Evolutionary conservation across 495 filamentous ascomycete genomes (phyloP).

Genomic region (Hapsidospora chrysogenum): DNA sequence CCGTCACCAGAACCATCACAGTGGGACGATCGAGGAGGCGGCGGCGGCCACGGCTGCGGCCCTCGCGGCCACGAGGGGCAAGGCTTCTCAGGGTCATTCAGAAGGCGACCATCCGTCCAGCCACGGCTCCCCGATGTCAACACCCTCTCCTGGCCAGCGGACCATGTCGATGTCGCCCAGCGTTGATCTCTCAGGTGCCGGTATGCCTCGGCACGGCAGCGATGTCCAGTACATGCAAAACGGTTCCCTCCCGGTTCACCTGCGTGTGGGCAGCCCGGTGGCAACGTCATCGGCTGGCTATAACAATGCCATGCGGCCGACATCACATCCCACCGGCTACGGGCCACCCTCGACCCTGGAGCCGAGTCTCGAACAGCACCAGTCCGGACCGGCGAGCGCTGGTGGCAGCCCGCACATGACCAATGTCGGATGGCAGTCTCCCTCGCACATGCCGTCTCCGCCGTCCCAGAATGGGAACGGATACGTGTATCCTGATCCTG

Average conservation of each 20-base stretch:
- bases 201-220: constrained; percentile 35
- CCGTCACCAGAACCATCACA: constrained; percentile 90
- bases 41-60: constrained; percentile 61
- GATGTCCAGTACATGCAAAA: constrained; percentile 43
- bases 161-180: constrained; percentile 65
- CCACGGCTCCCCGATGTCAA: constrained; percentile 65
- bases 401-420: constrained; percentile 58
- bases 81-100: constrained; percentile 42
- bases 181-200: constrained; percentile 56
- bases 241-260: constrained; percentile 62
- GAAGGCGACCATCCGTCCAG: constrained; percentile 66
- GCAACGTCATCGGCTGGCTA: constrained; percentile 38
- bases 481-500: constrained; percentile 57
- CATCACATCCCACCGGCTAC: constrained; percentile 67
- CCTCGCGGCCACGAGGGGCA: constrained; percentile 37
- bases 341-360: constrained; percentile 77
- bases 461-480: constrained; percentile 43
- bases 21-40: constrained; percentile 87
- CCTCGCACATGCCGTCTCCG: constrained; percentile 42
- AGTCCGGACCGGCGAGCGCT: constrained; percentile 41
- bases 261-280: constrained; percentile 61
- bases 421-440: constrained; percentile 58
- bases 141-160: constrained; percentile 70
- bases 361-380: constrained; percentile 65
- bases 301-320: constrained; percentile 43